Base-by-base conservation (phyloP, 140 eudicot species). In the Flaveria floridana region DNA sequence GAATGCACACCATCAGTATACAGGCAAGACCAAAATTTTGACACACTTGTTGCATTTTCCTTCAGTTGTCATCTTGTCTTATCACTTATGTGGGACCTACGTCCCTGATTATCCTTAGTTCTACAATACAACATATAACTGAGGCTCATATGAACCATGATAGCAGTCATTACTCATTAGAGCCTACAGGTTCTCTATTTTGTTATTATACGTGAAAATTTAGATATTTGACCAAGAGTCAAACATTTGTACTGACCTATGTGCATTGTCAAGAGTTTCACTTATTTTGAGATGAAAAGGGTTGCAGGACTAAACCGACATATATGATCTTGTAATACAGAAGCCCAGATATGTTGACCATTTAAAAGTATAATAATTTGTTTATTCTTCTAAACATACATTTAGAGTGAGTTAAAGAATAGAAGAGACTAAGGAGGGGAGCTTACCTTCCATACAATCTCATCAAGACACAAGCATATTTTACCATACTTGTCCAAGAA, bases 401-500 rank as follows among this genome's bases (percentile, higher is more conserved):
- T 6, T 57, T 77, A 47, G 46, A 34, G 41, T 57, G 53, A 48
- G 64, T 44, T 46, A 34, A 72, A 65, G 51, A 41, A 65, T 69
- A 64, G 41, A 75, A 65, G 37, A 79, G 71, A 39, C 25, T 41
- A 8, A 76, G 23, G 16, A 28, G 21, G 11, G 48, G 68, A 64
- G 64, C 55, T 69, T 58, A 95, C 99, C 96, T 84, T 85, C 97
- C 99, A 95, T 15, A 95, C 99, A 65, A 95, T 87, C 84, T 95
- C 99, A 85, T 95, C 99, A 58, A 95, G 90, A 74, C 96, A 90
- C 83, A 95, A 74, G 79, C 99, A 95, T 34, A 95, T 95, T 86
- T 85, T 91, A 64, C 99, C 99, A 74, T 95, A 95, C 85, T 95
- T 95, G 85, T 95, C 99, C 73, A 95, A 81, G 76, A 95, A 95